Percentiles rank a stretch among this genome's conserved stretches.
Evolutionary conservation across 306 rosid species (phyloP).

Genomic region (Trifolium subterraneum): DNA sequence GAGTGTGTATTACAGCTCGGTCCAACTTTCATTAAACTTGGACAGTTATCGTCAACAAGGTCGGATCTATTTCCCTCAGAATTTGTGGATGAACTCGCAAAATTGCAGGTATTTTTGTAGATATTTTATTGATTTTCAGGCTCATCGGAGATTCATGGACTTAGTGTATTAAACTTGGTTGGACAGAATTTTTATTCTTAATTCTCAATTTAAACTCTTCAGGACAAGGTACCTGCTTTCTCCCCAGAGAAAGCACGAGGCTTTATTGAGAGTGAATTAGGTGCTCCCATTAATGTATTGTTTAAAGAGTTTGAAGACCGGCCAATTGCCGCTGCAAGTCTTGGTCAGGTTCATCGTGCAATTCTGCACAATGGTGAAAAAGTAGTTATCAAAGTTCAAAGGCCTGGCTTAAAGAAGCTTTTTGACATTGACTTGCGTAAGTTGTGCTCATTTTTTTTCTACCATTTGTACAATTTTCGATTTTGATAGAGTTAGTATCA

Average conservation of each 20-base stretch:
- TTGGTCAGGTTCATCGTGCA: conserved; percentile 98
- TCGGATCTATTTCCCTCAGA: conserved; percentile 89
- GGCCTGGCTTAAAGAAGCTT: conserved; percentile 96
- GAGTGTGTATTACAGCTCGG: conserved; percentile 90
- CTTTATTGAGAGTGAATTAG: conserved; percentile 81
- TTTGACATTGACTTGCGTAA: conserved; percentile 94
- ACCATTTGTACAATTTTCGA: conserved; percentile 3
- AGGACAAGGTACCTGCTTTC: conserved; percentile 95
- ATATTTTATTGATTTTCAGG: not conserved
- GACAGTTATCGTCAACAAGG: conserved; percentile 92
- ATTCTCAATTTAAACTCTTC: conserved; percentile 40
- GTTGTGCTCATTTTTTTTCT: conserved; percentile 45
- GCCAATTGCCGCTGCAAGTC: conserved; percentile 97
- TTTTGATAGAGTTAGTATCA: conserved; percentile 4
- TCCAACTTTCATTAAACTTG: conserved; percentile 93
- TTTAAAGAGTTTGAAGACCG: conserved; percentile 85
- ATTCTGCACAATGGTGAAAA: conserved; percentile 89
- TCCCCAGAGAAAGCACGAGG: conserved; percentile 76
- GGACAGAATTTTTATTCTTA: not conserved
- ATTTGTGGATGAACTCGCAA: conserved; percentile 92
- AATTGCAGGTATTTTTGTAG: conserved; percentile 68
- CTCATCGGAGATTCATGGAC: conserved; percentile 4
- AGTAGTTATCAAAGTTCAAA: conserved; percentile 90
- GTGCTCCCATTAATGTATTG: conserved; percentile 64
- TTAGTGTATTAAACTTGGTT: conserved; percentile 21